Percentiles rank a stretch among this genome's conserved stretches.
Conservation (phyloP, 163 green algal species). For the Coccomyxa subellipsoidea region DNA sequence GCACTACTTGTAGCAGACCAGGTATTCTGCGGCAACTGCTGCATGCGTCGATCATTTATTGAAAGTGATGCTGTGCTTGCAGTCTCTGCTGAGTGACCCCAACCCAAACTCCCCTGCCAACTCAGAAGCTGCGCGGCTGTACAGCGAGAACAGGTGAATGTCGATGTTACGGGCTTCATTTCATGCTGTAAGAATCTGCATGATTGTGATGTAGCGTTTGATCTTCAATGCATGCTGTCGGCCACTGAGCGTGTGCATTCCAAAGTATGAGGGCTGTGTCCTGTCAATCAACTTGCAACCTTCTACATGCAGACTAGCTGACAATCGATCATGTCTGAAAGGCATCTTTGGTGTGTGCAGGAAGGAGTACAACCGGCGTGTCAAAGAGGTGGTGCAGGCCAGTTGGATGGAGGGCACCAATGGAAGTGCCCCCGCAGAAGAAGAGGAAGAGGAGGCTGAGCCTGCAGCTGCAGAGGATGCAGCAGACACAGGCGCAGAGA, state of each 20-base stretch:
- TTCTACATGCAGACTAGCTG: no score
- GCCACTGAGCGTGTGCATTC: no score
- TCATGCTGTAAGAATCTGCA: not conserved
- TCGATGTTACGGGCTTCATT: not conserved
- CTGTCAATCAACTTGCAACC: no score
- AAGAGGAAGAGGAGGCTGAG: not conserved
- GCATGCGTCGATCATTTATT: no score
- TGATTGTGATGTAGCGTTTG: not conserved
- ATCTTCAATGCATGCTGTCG: no score
- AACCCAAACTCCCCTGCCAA: slow-evolving; percentile 92
- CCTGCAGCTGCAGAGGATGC: not conserved
- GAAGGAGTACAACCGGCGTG: slow-evolving; percentile 75
- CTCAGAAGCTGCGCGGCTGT: slow-evolving; percentile 83
- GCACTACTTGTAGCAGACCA: no score
- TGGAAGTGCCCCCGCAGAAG: not conserved
- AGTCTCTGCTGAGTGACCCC: slow-evolving; percentile 86
- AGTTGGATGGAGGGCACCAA: slow-evolving; percentile 59
- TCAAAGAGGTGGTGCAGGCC: slow-evolving; percentile 75
- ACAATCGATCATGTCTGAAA: no score
- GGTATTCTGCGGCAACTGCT: no score
- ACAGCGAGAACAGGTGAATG: slow-evolving; percentile 68
- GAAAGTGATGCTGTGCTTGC: slow-evolving; percentile 16
- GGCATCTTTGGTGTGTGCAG: slow-evolving; percentile 23
- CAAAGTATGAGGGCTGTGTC: no score
- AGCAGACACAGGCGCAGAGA: not conserved